Evolutionary conservation across 1,139 yeast genomes (phyloP), one percentile per base, ranked within the genome.

Genomic region (Yamadazyma sp.): DNA sequence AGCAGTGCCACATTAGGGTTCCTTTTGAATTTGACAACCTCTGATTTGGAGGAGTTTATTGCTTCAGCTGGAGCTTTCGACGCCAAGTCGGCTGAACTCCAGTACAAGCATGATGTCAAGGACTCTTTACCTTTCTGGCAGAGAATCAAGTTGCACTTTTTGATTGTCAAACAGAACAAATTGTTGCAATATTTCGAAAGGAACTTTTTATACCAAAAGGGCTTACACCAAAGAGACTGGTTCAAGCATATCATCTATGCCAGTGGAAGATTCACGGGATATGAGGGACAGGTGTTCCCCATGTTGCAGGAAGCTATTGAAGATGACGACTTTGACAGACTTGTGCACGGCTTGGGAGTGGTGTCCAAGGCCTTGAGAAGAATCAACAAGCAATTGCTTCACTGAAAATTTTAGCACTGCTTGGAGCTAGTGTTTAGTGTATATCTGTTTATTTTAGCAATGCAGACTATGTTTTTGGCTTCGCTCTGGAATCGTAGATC

Each of bases 241-340:
- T 89, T 83, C 66, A 86, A 82, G 62, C 96, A 89, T 61, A 73
- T 86, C 45, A 78, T 86, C 3, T 87, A 75, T 59, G 95, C 95
- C 2, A 81, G 92, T 38, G 95, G 95, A 3, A 70, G 94, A 54
- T 82, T 73, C 59, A 85, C 95, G 2, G 96, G 96, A 1, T 88
- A 88, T 53, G 84, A 86, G 15, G 95, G 95, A 1, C 89, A 84
- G 51, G 76, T 82, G 14, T 71, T 85, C 46, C 96, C 96, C 1
- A 92, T 90, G 1, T 67, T 88, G 41, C 75, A 76, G 28, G 96
- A 88, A 57, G 87, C 95, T 0, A 60, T 86, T 34, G 95, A 87
- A 56, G 95, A 86, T 53, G 52, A 57, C 0, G 81, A 84, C 48
- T 61, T 70, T 24, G 70, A 67, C 20, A 64, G 76, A 25, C 72